Evolutionary conservation across 1,139 yeast genomes (phyloP).

Genomic region (Scheffersomyces quercinus): DNA sequence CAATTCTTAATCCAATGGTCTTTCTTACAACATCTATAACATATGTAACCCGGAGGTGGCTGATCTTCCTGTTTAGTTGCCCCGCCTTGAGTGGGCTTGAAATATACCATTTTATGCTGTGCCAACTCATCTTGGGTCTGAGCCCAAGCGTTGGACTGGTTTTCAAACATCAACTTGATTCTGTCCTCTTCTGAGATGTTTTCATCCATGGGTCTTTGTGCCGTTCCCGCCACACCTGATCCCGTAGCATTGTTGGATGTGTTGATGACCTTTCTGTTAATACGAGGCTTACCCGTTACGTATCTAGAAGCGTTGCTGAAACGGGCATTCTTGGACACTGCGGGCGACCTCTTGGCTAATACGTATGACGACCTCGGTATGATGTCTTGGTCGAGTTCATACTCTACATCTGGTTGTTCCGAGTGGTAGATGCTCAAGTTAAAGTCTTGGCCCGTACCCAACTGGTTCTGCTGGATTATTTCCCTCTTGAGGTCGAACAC

Average conservation of each 20-base stretch:
- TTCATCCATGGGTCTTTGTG: constrained; percentile 26
- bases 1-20: constrained; percentile 97
- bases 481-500: constrained; percentile 93
- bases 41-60: constrained; percentile 94
- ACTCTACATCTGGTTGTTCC: constrained; percentile 74
- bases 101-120: constrained; percentile 63
- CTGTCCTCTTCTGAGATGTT: constrained; percentile 78
- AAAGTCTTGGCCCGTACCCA: constrained; percentile 84
- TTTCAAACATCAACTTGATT: constrained; percentile 87
- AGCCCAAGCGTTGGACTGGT: constrained; percentile 92
- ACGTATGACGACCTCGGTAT: constrained; percentile 87
- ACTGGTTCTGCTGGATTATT: constrained; percentile 75
- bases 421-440: constrained; percentile 65
- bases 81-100: constrained; percentile 37
- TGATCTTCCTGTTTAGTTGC: constrained; percentile 52
- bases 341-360: constrained; percentile 78
- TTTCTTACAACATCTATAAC: constrained; percentile 94
- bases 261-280: constrained; percentile 42
- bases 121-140: constrained; percentile 92
- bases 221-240: constrained; percentile 6
- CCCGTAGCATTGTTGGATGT: constrained; percentile 21
- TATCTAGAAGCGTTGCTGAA: constrained; percentile 73
- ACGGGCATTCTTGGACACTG: constrained; percentile 50
- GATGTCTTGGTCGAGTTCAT: constrained; percentile 87
- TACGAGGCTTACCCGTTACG: constrained; percentile 80